A percentile compares a stretch with the other conserved stretches of the same genome.
phyloP scores from a whole-genome alignment of 208 protist genomes.

The Naegleria lovaniensis region DNA sequence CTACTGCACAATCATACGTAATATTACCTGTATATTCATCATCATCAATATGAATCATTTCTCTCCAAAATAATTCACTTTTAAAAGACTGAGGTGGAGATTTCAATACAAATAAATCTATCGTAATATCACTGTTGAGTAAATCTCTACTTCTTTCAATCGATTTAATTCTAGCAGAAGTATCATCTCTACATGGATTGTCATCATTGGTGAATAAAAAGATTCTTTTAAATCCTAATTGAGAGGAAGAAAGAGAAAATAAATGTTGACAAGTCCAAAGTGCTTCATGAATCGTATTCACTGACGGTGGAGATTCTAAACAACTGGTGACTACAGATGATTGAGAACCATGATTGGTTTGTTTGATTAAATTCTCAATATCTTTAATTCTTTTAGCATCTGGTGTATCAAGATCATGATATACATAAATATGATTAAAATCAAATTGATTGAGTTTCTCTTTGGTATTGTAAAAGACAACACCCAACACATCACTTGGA shows the following conservation, averaged over 20 bases:
- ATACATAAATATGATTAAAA: slow-evolving; percentile 20
- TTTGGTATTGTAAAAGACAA: slow-evolving; percentile 1
- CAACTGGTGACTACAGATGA: not conserved
- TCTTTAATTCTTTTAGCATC: slow-evolving; percentile 20
- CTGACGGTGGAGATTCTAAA: not conserved
- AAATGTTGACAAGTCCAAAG: slow-evolving; percentile 63
- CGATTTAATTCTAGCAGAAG: slow-evolving; percentile 47
- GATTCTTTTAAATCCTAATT: slow-evolving; percentile 53
- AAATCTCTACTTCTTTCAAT: slow-evolving; percentile 48
- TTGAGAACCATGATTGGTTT: not conserved
- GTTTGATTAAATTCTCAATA: not conserved
- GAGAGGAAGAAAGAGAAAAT: slow-evolving; percentile 40
- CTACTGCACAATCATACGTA: not conserved
- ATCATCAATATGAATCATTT: not conserved
- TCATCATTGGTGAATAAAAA: slow-evolving; percentile 75
- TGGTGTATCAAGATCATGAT: slow-evolving; percentile 4
- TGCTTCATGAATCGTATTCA: slow-evolving; percentile 26
- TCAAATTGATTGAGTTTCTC: slow-evolving; percentile 21
- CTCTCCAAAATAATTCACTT: not conserved
- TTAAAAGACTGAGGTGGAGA: not conserved
- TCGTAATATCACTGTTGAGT: slow-evolving; percentile 46
- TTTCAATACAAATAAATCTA: slow-evolving; percentile 60
- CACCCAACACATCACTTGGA: not conserved
- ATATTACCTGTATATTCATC: slow-evolving; percentile 25
- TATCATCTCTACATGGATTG: slow-evolving; percentile 51